Percentiles rank a stretch among this genome's conserved stretches.
Evolutionary conservation across 768 basidiomycete species (phyloP).

Genomic region (Phylloporus sp.): DNA sequence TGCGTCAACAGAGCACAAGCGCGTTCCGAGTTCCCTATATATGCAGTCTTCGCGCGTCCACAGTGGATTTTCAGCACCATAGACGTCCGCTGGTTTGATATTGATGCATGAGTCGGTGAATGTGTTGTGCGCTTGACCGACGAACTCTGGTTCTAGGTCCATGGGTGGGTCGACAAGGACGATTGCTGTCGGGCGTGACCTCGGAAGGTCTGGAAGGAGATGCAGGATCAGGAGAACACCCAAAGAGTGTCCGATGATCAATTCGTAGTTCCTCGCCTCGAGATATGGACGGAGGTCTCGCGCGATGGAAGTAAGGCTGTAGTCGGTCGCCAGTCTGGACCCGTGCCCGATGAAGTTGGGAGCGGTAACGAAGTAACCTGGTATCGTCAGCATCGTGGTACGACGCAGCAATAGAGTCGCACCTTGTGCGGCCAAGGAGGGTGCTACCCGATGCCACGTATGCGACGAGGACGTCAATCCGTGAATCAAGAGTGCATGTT

Average conservation of each 20-base stretch:
- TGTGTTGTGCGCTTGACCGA: not conserved
- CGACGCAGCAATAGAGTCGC: not conserved
- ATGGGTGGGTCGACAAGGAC: slow-evolving; percentile 22
- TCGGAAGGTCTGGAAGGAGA: slow-evolving; percentile 6
- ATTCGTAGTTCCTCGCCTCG: slow-evolving; percentile 5
- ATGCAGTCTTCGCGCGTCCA: slow-evolving; percentile 11
- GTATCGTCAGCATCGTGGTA: not conserved
- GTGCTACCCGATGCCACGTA: slow-evolving; percentile 18
- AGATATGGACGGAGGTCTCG: slow-evolving; percentile 19
- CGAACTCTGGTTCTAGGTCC: not conserved
- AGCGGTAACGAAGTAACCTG: slow-evolving; percentile 21
- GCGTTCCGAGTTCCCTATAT: slow-evolving; percentile 8
- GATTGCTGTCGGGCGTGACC: slow-evolving; percentile 10
- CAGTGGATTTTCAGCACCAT: slow-evolving; percentile 7
- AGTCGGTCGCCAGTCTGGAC: slow-evolving; percentile 8
- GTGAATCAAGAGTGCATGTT: slow-evolving; percentile 26
- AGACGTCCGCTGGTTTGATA: not conserved
- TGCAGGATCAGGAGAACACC: slow-evolving; percentile 2
- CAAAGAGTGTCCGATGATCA: slow-evolving; percentile 22
- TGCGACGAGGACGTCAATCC: slow-evolving; percentile 20
- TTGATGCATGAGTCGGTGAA: not conserved
- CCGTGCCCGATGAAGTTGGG: slow-evolving; percentile 19
- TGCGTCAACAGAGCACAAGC: slow-evolving; percentile 8
- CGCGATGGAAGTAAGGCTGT: slow-evolving; percentile 7
- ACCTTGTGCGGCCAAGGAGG: slow-evolving; percentile 17